Percentiles rank a stretch among this genome's conserved stretches.
Conservation (phyloP, 2,329 filamentous ascomycete species). For the Colletotrichum siamense region DNA sequence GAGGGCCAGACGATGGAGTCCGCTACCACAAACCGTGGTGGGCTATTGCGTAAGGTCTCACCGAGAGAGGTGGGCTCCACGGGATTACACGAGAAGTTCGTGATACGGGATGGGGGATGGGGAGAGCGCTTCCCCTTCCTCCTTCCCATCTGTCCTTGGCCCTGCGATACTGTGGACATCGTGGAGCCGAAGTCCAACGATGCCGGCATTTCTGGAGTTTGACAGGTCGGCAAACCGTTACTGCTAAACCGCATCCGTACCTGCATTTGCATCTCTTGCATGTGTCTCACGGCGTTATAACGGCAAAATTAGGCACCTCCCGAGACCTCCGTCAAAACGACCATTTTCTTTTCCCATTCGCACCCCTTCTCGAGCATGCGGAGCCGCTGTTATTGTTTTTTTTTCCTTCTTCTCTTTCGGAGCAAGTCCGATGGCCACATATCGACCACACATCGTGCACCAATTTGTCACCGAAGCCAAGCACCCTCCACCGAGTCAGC, state of each 20-base stretch:
- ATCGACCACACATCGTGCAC: background rate
- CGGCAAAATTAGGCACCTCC: constrained; percentile 11
- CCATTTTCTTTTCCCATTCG: background rate
- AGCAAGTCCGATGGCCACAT: background rate
- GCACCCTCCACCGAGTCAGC: background rate
- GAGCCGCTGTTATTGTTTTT: background rate
- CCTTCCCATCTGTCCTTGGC: background rate
- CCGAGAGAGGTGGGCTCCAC: background rate
- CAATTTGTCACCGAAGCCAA: background rate
- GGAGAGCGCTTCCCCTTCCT: background rate
- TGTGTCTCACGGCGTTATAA: background rate
- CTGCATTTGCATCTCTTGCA: background rate
- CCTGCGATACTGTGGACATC: background rate
- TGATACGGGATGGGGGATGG: background rate
- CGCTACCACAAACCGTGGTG: background rate
- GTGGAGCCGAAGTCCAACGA: background rate
- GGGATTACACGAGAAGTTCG: background rate
- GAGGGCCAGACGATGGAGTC: background rate
- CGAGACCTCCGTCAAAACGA: background rate
- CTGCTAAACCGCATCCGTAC: background rate
- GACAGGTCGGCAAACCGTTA: background rate
- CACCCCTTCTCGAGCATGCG: background rate
- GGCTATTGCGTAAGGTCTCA: background rate
- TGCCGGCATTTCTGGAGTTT: background rate
- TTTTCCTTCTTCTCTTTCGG: background rate